Percentiles rank a stretch among this genome's conserved stretches.
phyloP scores from a whole-genome alignment of 768 basidiomycete genomes.

The Termitomyces sp. region DNA sequence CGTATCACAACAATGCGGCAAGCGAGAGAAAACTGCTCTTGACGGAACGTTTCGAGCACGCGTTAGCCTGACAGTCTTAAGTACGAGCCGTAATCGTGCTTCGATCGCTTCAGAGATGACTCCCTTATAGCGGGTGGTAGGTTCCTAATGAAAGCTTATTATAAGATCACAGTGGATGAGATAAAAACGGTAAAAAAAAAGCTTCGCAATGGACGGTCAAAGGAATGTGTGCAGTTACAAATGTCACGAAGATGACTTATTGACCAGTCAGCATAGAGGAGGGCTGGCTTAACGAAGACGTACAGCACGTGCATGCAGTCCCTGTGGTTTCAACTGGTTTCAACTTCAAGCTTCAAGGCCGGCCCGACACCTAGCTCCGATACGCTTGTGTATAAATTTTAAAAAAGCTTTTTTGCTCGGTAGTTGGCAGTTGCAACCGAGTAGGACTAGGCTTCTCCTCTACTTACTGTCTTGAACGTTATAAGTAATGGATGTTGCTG shows the following conservation, averaged over 20 bases:
- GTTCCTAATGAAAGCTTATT: background rate
- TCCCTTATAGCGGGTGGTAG: background rate
- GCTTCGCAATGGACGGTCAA: background rate
- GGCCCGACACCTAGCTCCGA: no score
- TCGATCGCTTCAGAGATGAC: background rate
- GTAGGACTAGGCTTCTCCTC: background rate
- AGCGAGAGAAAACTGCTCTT: background rate
- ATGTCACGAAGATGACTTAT: background rate
- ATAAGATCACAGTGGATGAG: background rate
- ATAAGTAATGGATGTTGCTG: background rate
- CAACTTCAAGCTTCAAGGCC: no score
- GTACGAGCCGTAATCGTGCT: background rate
- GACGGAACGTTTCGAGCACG: background rate
- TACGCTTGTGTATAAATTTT: no score
- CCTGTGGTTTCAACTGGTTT: no score
- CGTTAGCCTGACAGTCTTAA: background rate
- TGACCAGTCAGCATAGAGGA: background rate
- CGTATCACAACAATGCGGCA: background rate
- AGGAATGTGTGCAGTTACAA: background rate
- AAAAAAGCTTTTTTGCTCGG: no score
- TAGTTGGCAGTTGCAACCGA: background rate
- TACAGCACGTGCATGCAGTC: background rate
- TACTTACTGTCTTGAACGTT: background rate
- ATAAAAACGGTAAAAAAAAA: background rate
- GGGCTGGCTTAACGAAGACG: background rate